Conservation (phyloP, 164 flowering plant species). For the Annona squamosa region DNA sequence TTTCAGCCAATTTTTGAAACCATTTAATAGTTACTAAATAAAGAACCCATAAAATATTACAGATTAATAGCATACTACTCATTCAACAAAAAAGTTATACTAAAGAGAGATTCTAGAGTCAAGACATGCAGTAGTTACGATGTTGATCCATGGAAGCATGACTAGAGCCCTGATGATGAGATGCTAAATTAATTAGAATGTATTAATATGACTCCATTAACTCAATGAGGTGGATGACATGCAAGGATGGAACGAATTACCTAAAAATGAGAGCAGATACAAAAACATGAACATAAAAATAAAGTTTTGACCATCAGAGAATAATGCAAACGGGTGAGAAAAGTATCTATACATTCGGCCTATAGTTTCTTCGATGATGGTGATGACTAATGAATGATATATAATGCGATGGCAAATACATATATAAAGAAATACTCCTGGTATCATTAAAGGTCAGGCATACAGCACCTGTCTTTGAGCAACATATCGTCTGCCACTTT, state of each 20-base stretch:
- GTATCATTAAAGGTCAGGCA: neutral
- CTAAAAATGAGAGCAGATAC: neutral
- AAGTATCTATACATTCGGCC: neutral
- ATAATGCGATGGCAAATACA: neutral
- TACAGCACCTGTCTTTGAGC: conserved; percentile 61
- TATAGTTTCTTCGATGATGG: neutral
- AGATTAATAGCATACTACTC: neutral
- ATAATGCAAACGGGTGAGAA: too few species aligned
- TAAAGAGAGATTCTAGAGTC: too few species aligned
- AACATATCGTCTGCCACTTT: conserved; percentile 64
- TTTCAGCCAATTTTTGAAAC: too few species aligned
- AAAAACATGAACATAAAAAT: too few species aligned
- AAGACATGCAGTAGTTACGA: too few species aligned
- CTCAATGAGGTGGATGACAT: neutral
- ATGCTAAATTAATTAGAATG: neutral
- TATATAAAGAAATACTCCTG: neutral
- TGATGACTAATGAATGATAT: neutral
- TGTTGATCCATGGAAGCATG: neutral
- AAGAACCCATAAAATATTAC: neutral
- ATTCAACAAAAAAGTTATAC: neutral
- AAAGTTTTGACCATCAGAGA: too few species aligned
- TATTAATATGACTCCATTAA: neutral
- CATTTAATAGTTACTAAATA: too few species aligned
- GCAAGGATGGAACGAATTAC: neutral
- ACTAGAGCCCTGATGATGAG: neutral